Percentiles rank a stretch among this genome's conserved stretches.
These are phyloP conservation scores for Aspergillus panamensis DNA, from an alignment of 495 filamentous ascomycete genomes.

Conservation along the genomic window DNA sequence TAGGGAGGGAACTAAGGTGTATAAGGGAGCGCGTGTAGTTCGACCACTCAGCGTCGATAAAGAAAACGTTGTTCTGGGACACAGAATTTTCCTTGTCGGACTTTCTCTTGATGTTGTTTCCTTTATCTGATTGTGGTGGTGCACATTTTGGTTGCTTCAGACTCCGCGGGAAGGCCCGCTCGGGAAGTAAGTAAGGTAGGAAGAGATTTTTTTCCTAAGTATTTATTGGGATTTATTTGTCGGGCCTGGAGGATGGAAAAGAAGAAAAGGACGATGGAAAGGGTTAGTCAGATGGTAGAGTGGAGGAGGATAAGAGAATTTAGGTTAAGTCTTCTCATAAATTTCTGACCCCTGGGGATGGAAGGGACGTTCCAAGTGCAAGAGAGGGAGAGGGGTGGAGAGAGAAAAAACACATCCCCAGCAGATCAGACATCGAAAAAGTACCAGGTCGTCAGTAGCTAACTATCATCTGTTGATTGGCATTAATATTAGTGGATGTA, in stretches of 20 bases:
- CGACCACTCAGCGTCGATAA: slow-evolving; percentile 10
- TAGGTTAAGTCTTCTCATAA: slow-evolving; percentile 9
- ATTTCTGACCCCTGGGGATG: neutral
- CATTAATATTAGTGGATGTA: slow-evolving; percentile 2
- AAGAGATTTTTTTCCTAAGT: slow-evolving; percentile 1
- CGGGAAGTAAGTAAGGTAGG: neutral
- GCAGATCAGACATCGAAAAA: slow-evolving; percentile 12
- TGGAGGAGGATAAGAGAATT: slow-evolving; percentile 5
- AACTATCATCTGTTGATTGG: neutral
- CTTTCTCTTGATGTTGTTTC: neutral
- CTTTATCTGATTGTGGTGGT: slow-evolving; percentile 13
- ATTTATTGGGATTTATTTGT: neutral
- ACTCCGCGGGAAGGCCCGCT: slow-evolving; percentile 15
- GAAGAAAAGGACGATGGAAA: slow-evolving; percentile 2
- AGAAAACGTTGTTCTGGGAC: neutral
- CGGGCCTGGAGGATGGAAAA: slow-evolving; percentile 4
- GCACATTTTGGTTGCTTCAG: slow-evolving; percentile 14
- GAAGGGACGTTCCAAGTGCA: neutral
- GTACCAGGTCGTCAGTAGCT: slow-evolving; percentile 11
- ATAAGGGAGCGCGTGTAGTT: slow-evolving; percentile 2
- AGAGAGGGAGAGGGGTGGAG: slow-evolving; percentile 6
- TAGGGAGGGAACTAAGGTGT: slow-evolving; percentile 1
- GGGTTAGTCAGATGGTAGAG: neutral
- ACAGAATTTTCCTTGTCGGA: neutral
- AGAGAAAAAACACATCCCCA: slow-evolving; percentile 12